Base-by-base conservation (phyloP, 441 rosid species). In the Omphalea diandra region DNA sequence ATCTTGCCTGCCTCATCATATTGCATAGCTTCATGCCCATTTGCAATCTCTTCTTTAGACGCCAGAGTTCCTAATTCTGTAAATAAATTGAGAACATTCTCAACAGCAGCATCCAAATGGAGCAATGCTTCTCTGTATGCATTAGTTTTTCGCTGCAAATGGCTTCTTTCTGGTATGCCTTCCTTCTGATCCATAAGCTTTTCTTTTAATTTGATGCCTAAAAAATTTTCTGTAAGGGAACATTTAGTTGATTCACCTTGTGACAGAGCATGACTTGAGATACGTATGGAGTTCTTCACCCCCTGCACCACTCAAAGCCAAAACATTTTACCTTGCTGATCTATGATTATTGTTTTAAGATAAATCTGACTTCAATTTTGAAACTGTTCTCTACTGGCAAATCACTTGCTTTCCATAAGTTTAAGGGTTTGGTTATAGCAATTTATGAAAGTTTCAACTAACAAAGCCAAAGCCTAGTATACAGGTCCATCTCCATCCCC, bases 111-210 rank as follows among this genome's bases (percentile, higher is more conserved):
- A 7, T 87, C 74, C 68, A 91, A 69, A 27, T 67, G 59, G 26
- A 72, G 73, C 33, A 88, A 69, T 63, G 93, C 89, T 75, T 84
- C 80, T 69, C 74, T 83, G 76, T 94, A 92, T 59, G 71, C 72
- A 1, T 33, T 66, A 29, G 83, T 73, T 78, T 68, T 80, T 69
- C 72, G 82, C 73, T 79, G 74, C 68, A 63, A 52, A 55, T 62
- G 56, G 12, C 14, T 79, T 53, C 68, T 74, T 62, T 65, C 68
- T 32, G 43, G 15, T 65, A 31, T 50, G 27, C 40, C 1, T 54
- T 66, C 71, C 69, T 72, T 65, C 1, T 59, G 60, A 11, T 74
- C 64, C 18, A 33, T 41, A 14, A 54, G n/a, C n/a, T n/a, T 61
- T 47, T 73, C 74, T 27, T 35, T 38, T 15, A 32, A 35, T 31